phyloP scores from a whole-genome alignment of 768 basidiomycete genomes.

The Leccinellum rugosiceps region DNA sequence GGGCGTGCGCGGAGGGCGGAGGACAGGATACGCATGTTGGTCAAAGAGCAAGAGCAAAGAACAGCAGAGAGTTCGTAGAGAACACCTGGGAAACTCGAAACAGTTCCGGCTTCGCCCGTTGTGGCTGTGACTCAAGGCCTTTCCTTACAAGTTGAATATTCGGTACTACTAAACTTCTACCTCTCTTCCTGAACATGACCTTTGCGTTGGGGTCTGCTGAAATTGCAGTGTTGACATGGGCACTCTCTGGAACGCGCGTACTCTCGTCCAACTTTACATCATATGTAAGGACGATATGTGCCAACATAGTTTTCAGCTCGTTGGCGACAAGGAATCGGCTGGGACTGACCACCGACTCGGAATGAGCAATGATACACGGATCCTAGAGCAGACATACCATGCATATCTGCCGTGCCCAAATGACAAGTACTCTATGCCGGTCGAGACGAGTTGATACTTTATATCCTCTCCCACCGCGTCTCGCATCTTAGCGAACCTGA shows the following conservation, averaged over 20 bases:
- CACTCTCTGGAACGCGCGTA: neutral
- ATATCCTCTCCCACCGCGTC: constrained; percentile 31
- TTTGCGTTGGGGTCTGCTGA: neutral
- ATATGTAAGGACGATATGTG: neutral
- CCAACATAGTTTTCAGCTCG: neutral
- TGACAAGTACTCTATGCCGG: neutral
- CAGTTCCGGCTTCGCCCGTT: constrained; percentile 17
- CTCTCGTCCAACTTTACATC: neutral
- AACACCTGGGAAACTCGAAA: constrained; percentile 10
- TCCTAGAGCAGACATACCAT: constrained; percentile 6
- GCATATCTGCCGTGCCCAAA: neutral
- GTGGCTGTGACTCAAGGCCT: constrained; percentile 15
- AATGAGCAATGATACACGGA: neutral
- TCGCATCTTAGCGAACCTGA: constrained; percentile 43
- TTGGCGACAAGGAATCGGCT: constrained; percentile 11
- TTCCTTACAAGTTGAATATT: too few species aligned
- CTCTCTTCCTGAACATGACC: neutral
- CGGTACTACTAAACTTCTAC: neutral
- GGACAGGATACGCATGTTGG: constrained; percentile 58
- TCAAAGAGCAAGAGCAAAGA: constrained; percentile 3
- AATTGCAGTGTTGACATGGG: neutral
- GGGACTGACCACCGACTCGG: neutral
- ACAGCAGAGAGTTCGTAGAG: too few species aligned
- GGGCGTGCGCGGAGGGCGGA: constrained; percentile 64
- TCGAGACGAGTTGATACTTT: neutral